Conservation (phyloP, 106 monocot species). For the Dactylorhiza incarnata region DNA sequence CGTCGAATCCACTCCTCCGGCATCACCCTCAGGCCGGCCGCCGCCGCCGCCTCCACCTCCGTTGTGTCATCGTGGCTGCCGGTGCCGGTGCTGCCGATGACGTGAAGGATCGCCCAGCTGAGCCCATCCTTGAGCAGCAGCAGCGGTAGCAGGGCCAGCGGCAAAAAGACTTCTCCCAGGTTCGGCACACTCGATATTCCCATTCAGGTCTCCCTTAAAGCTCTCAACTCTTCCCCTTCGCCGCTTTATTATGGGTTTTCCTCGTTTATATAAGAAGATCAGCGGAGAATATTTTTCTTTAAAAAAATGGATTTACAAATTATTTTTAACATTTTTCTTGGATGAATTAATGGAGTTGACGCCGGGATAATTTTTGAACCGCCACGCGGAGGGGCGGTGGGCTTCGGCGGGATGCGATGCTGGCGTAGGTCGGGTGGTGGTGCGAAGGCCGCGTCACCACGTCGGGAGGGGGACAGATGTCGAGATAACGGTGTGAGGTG, state of each 20-base stretch:
- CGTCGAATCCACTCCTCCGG: background rate
- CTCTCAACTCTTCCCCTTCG: background rate
- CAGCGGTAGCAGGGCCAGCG: background rate
- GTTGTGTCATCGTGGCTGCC: background rate
- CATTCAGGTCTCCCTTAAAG: background rate
- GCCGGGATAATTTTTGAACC: no score
- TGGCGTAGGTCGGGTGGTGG: background rate
- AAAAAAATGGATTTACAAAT: no score
- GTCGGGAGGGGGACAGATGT: background rate
- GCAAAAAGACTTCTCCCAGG: conserved; percentile 8
- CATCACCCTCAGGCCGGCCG: background rate
- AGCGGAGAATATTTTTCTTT: no score
- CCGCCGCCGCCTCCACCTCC: background rate
- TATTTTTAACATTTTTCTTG: no score
- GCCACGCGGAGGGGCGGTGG: background rate
- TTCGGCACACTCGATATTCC: conserved; percentile 10
- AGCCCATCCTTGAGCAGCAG: conserved; percentile 8
- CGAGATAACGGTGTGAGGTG: background rate
- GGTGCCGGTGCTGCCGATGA: background rate
- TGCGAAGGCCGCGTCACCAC: background rate
- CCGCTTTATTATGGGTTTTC: background rate
- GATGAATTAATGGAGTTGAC: no score
- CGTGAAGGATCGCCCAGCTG: background rate
- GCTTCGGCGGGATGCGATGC: background rate
- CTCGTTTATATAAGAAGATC: background rate